Conservation (phyloP, 2,329 filamentous ascomycete species). For the Remersonia thermophila region DNA sequence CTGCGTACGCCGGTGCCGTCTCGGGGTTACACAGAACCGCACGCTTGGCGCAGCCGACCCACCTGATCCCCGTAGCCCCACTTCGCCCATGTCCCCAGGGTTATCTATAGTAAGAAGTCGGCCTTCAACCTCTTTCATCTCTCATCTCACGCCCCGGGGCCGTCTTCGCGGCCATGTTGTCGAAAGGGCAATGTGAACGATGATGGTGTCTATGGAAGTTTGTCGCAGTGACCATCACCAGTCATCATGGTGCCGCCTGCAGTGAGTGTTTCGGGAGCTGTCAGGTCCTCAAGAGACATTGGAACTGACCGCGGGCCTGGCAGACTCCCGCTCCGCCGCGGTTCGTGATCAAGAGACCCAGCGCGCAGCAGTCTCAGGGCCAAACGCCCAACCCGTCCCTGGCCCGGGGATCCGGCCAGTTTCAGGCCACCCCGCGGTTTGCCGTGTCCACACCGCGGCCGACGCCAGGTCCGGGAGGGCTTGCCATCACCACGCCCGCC, state of each 20-base stretch:
- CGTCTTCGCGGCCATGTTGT: no score
- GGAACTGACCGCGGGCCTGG: slow-evolving; percentile 2
- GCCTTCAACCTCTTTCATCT: no score
- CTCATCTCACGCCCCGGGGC: no score
- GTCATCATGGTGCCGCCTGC: slow-evolving; percentile 9
- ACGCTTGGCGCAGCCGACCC: no score
- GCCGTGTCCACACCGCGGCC: slow-evolving; percentile 9
- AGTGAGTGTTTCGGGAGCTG: slow-evolving; percentile 3
- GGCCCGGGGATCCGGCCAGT: slow-evolving; percentile 9
- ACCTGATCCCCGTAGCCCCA: no score
- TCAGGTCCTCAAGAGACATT: neutral
- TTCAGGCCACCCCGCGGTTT: slow-evolving; percentile 19
- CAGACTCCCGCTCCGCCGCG: slow-evolving; percentile 20
- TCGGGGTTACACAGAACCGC: no score
- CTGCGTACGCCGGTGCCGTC: no score
- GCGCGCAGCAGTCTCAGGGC: slow-evolving; percentile 8
- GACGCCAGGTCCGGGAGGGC: slow-evolving; percentile 7
- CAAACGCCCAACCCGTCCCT: slow-evolving; percentile 12
- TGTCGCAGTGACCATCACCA: no score
- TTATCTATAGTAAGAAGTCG: no score
- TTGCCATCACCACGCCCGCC: slow-evolving; percentile 7
- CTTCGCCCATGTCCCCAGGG: no score
- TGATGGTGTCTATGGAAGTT: no score
- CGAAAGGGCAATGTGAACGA: no score
- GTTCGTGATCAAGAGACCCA: slow-evolving; percentile 16